phyloP scores from a whole-genome alignment of 805 yeast genomes.

The Hanseniaspora guilliermondii region DNA sequence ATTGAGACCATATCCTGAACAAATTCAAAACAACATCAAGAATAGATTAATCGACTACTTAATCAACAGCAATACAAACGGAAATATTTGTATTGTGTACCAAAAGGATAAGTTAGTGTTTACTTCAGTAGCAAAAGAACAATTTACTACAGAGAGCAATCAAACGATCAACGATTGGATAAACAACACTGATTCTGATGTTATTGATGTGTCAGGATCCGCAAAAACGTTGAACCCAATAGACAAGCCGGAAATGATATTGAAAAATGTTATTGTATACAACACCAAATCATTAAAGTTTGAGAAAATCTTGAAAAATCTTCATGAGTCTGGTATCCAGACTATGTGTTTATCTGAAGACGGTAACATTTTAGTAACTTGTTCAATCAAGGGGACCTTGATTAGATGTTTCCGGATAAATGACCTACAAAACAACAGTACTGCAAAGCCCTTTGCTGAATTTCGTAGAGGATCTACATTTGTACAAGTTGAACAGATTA shows the following conservation, averaged over 20 bases:
- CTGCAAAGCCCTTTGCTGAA: slow-evolving; percentile 31
- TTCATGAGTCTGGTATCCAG: slow-evolving; percentile 25
- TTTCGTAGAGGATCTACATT: slow-evolving; percentile 67
- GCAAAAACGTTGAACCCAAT: slow-evolving; percentile 2
- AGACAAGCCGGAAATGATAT: slow-evolving; percentile 8
- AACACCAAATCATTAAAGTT: slow-evolving; percentile 68
- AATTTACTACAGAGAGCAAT: background rate
- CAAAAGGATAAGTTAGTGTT: slow-evolving; percentile 5
- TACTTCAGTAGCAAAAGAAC: slow-evolving; percentile 8
- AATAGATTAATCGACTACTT: slow-evolving; percentile 1
- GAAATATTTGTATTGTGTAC: slow-evolving; percentile 6
- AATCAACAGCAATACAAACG: slow-evolving; percentile 3
- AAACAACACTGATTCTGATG: background rate
- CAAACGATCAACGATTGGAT: background rate
- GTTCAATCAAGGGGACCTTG: slow-evolving; percentile 61
- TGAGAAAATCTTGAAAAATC: slow-evolving; percentile 34
- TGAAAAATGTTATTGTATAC: slow-evolving; percentile 49
- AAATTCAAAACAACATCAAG: background rate
- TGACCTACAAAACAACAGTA: slow-evolving; percentile 26
- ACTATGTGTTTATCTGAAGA: slow-evolving; percentile 39
- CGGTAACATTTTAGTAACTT: slow-evolving; percentile 51
- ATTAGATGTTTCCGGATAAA: slow-evolving; percentile 51
- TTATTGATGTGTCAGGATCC: background rate
- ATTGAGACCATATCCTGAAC: background rate
- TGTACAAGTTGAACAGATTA: slow-evolving; percentile 54